These are phyloP conservation scores for Vitis rotundifolia DNA, from an alignment of 164 flowering plant genomes.

Conservation along the genomic window DNA sequence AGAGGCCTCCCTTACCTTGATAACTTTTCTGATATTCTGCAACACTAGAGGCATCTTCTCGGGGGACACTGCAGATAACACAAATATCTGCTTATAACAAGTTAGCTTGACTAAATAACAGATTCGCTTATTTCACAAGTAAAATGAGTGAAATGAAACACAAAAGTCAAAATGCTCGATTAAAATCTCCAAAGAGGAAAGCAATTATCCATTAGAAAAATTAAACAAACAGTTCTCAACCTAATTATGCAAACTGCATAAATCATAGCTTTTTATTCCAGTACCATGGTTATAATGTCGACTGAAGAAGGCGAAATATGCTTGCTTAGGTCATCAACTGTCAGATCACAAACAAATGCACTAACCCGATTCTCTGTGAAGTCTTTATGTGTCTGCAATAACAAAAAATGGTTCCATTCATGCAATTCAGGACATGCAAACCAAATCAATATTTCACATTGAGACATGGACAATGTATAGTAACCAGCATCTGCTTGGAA, in stretches of 20 bases:
- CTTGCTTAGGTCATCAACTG: conserved; percentile 64
- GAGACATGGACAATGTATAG: too few species aligned
- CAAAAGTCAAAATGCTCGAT: neutral
- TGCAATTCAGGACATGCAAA: neutral
- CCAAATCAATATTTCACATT: conserved; percentile 1
- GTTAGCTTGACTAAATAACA: conserved; percentile 41
- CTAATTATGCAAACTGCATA: conserved; percentile 1
- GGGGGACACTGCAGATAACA: conserved; percentile 94
- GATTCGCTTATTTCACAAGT: neutral
- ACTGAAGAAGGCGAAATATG: conserved; percentile 75
- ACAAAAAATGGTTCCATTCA: neutral
- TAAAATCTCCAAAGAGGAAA: neutral
- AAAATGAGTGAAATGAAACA: conserved; percentile 4
- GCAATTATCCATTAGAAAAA: conserved; percentile 1
- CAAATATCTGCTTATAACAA: conserved; percentile 76
- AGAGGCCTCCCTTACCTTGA: conserved; percentile 52
- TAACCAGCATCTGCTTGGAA: too few species aligned
- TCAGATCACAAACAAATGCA: conserved; percentile 88
- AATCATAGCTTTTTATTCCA: conserved; percentile 9
- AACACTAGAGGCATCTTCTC: conserved; percentile 87
- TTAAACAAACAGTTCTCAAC: neutral
- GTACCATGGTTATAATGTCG: conserved; percentile 94
- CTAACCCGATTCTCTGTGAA: conserved; percentile 56
- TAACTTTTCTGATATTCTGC: conserved; percentile 75
- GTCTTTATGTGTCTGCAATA: conserved; percentile 74